Conservation (phyloP, 768 basidiomycete species). For the Nidularia pulvinata region DNA sequence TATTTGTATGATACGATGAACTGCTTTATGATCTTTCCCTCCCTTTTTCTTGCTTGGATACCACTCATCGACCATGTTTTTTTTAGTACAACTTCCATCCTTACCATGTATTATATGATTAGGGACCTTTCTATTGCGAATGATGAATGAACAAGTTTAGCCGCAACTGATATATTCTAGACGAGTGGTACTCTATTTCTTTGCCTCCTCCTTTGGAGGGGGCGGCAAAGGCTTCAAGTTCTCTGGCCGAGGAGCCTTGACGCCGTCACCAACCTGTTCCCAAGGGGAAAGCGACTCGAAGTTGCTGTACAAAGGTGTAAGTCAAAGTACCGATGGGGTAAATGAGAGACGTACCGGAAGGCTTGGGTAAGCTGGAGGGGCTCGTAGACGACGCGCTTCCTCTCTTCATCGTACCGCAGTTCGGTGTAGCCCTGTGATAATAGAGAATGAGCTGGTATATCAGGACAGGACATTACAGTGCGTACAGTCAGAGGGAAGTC, state of each 20-base stretch:
- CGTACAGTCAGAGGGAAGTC: conserved; percentile 96
- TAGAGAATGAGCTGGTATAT: conserved; percentile 3
- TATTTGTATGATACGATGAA: conserved; percentile 21
- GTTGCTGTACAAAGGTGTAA: conserved; percentile 53
- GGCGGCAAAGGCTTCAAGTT: conserved; percentile 77
- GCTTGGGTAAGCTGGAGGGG: conserved; percentile 98
- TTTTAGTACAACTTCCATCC: background rate
- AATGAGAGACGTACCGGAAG: conserved; percentile 68
- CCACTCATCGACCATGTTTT: background rate
- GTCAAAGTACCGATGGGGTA: background rate
- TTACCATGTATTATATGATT: conserved; percentile 1
- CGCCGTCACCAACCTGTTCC: conserved; percentile 87
- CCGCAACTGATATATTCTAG: background rate
- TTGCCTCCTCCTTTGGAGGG: conserved; percentile 75
- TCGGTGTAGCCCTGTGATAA: conserved; percentile 90
- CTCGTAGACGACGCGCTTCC: conserved; percentile 97
- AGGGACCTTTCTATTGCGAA: background rate
- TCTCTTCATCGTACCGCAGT: conserved; percentile 96
- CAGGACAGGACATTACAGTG: conserved; percentile 4
- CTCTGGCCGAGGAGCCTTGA: conserved; percentile 53
- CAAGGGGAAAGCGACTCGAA: conserved; percentile 93
- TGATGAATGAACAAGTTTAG: background rate
- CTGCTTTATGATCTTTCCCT: conserved; percentile 1
- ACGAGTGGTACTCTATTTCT: conserved; percentile 54
- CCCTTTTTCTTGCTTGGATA: conserved; percentile 1